A percentile compares a stretch with the other conserved stretches of the same genome.
phyloP scores from a whole-genome alignment of 441 rosid species.

The Metrosideros polymorpha region DNA sequence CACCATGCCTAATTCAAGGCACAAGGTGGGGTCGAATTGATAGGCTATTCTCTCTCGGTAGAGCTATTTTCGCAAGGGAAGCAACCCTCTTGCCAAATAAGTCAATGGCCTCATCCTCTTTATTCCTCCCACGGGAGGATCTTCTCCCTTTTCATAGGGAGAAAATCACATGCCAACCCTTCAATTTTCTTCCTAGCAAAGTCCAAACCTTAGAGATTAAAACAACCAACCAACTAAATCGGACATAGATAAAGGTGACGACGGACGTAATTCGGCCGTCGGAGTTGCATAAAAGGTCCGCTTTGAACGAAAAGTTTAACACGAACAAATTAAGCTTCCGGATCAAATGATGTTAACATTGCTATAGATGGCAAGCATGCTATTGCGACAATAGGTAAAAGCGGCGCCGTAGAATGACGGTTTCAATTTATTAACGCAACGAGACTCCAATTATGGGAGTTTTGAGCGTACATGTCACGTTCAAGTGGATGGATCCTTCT shows the following conservation, averaged over 20 bases:
- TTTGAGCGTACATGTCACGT: not conserved
- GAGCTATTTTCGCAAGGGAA: not conserved
- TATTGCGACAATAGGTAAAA: not conserved
- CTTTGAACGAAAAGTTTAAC: not conserved
- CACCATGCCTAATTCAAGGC: not conserved
- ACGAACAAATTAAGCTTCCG: not conserved
- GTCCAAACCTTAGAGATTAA: not conserved
- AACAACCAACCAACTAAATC: not conserved
- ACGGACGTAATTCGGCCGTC: fast-evolving
- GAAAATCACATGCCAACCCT: not conserved
- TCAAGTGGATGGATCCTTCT: not conserved
- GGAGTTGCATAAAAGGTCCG: not conserved
- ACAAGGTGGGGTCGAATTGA: not conserved
- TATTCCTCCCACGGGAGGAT: not conserved
- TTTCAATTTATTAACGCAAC: not conserved
- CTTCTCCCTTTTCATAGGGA: not conserved
- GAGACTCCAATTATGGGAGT: not conserved
- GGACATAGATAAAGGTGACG: not conserved
- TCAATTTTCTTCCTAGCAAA: not conserved
- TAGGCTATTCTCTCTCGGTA: not conserved
- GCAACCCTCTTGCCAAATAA: not conserved
- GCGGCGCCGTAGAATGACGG: not conserved
- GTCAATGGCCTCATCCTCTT: not conserved
- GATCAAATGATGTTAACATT: not conserved
- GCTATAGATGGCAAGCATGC: not conserved